Evolutionary conservation across 164 flowering plant species (phyloP).

Genomic region (Macadamia tetraphylla): DNA sequence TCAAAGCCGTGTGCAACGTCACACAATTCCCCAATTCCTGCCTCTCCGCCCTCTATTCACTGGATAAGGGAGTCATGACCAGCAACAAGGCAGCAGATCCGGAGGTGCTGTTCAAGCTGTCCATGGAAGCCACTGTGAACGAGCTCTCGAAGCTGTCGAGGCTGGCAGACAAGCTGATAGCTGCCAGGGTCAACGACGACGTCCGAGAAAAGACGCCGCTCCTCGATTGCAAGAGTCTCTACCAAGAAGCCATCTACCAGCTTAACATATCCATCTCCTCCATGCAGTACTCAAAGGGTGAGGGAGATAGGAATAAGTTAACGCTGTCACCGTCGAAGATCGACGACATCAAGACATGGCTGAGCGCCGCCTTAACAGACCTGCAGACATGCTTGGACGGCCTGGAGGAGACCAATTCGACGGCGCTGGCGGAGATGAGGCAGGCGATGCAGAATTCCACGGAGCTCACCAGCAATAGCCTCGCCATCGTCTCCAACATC

Average conservation of each 20-base stretch:
- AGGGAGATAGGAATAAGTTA: constrained; percentile 14
- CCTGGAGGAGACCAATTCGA: constrained; percentile 34
- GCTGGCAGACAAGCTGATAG: constrained; percentile 18
- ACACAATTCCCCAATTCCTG: constrained; percentile 47
- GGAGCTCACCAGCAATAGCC: constrained; percentile 20
- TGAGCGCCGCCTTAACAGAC: constrained; percentile 56
- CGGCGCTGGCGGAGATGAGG: constrained; percentile 15
- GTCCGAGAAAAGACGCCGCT: constrained; percentile 25
- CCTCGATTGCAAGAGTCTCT: constrained; percentile 34
- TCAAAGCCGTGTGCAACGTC: constrained; percentile 40
- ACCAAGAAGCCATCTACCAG: constrained; percentile 45
- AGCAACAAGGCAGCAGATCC: constrained; percentile 26
- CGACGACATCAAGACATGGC: constrained; percentile 61
- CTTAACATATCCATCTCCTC: constrained; percentile 42
- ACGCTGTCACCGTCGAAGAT: constrained; percentile 27
- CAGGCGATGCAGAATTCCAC: constrained; percentile 44
- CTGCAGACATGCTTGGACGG: constrained; percentile 71
- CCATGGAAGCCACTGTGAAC: constrained; percentile 34
- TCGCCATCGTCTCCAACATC: constrained; percentile 35
- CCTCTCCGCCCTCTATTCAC: constrained; percentile 29
- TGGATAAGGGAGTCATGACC: neutral
- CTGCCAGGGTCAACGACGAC: constrained; percentile 12
- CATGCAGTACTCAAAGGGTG: constrained; percentile 12
- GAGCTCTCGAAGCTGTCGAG: constrained; percentile 32
- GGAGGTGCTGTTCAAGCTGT: constrained; percentile 32